Base-by-base conservation (phyloP, 1,139 yeast genomes). In the Blastobotrys serpentis region DNA sequence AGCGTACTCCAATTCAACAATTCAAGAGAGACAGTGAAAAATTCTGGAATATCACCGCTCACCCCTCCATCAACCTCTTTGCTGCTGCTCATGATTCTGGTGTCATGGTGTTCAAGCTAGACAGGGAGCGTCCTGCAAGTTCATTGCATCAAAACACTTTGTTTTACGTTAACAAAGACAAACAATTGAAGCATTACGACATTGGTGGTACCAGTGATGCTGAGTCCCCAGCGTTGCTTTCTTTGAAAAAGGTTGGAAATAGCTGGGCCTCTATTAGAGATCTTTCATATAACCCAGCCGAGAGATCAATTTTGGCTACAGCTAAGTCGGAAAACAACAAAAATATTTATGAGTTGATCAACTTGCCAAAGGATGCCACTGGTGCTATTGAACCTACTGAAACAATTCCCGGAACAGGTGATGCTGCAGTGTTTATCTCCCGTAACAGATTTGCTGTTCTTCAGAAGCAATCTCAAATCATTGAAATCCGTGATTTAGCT, bases 11-110 rank as follows among this genome's bases (percentile, higher is more conserved):
- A 4, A 88, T 94, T 43, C 92, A 90, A 67, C 96, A 89, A 67
- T 92, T 90, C 73, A 84, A 92, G 69, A 84, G 98, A 65, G 98
- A 92, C 59, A 78, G 82, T 61, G 98, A 92, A 68, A 80, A 98
- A 64, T 90, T 94, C 70, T 94, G 98, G 98, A 75, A 87, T 60
- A 76, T 92, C 58, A 83, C 90, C 17, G 78, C 89, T 43, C 99
- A 94, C 67, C 97, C 97, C 51, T 74, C 77, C 44, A 84, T 90
- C 68, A 92, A 92, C 67, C 76, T 92, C 63, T 90, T 92, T 72
- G 98, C 97, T 46, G 86, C 97, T 34, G 94, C 96, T 63, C 98
- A 92, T 69, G 98, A 94, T 69, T 78, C 89, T 11, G 99, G 99
- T 65, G 96, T 90, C 25, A 90, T 92, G 96, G 95, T 94, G 48